Base-by-base conservation (phyloP, 169 alveolate species). In the Cryptosporidium andersoni region DNA sequence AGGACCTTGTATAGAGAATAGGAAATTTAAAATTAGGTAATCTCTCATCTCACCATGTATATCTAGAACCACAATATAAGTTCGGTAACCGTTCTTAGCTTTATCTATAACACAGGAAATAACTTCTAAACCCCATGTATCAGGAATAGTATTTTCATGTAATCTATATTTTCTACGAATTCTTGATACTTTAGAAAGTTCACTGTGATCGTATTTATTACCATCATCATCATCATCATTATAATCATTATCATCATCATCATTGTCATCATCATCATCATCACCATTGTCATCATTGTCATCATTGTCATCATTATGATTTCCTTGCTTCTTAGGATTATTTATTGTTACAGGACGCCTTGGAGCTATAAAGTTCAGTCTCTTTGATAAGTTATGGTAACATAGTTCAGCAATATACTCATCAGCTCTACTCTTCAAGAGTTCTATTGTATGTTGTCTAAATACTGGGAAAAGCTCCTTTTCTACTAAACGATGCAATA, bases 381-480 rank as follows among this genome's bases (percentile, higher is more conserved):
- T 49, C 48, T 42, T 74, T 8, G 55, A 64, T 4, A 74, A 63
- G 60, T 47, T 74, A 4, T 58, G 48, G 6, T 55, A 74, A 14
- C 85, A 74, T 5, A 74, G 68, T 34, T 74, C 85, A 9, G 85
- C 66, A 36, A 74, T 60, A 36, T 74, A 74, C 51, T 74, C 85
- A 6, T 74, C 64, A 2, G 85, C 55, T 47, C 85, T 74, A 16
- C 39, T 12, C 34, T 74, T 74, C 63, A 74, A 51, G 62, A 58
- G 60, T 12, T 58, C 60, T 11, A 74, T 34, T 2, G 60, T 63
- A 5, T 74, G 74, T 34, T 7, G 16, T 56, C 85, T 55, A 39
- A 74, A 74, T 34, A 45, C 51, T 40, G 85, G 85, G 34, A 74
- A 74, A 3, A 74, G 68, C 49, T 74, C 85, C 45, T 68, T 68